phyloP scores from a whole-genome alignment of 257 asterid species.

The Nicotiana paniculata region DNA sequence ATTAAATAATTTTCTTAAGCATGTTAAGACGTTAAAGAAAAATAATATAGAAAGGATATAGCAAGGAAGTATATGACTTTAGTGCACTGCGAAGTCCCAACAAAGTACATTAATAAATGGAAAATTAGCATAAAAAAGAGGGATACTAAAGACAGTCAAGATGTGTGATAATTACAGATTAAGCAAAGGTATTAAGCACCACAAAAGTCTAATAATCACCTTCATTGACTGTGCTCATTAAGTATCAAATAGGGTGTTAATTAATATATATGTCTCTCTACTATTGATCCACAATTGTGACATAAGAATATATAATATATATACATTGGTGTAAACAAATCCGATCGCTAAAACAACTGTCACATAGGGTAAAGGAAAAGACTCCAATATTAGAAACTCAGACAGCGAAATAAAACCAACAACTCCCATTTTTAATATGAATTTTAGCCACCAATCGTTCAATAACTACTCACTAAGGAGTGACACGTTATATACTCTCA shows the following conservation, averaged over 20 bases:
- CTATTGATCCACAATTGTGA: slow-evolving; percentile 7
- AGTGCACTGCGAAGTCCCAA: neutral
- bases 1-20: no score
- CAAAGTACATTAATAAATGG: neutral
- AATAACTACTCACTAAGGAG: no score
- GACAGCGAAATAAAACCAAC: neutral
- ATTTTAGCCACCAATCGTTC: no score
- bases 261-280: neutral
- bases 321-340: no score
- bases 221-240: slow-evolving; percentile 9
- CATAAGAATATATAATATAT: neutral
- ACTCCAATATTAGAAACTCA: neutral
- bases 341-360: neutral
- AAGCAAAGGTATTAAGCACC: slow-evolving; percentile 12
- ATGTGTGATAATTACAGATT: slow-evolving; percentile 16
- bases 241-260: neutral
- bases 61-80: neutral
- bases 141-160: slow-evolving; percentile 11
- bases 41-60: no score
- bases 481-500: no score
- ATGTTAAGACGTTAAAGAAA: no score
- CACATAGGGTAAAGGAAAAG: neutral
- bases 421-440: no score
- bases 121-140: neutral
- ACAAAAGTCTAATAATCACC: slow-evolving; percentile 14